Evolutionary conservation across 2,329 filamentous ascomycete species (phyloP), one percentile per base, ranked within the genome.

Genomic region (Lomentospora prolificans): DNA sequence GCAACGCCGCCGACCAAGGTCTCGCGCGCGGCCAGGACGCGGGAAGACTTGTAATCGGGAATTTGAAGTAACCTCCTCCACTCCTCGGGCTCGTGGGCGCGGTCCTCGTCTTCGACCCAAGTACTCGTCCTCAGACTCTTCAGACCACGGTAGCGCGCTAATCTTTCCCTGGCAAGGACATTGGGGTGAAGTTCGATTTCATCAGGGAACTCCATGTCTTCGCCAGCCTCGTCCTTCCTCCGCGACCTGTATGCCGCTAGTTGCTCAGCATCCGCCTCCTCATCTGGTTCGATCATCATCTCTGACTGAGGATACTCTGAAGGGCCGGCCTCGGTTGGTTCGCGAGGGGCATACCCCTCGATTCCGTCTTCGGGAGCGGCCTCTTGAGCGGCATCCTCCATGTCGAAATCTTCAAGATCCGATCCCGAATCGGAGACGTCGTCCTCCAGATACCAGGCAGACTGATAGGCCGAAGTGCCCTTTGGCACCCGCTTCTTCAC

Each of bases 301-400:
- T 96, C 94, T 1, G 90, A 96, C 65, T 94, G 87, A 1, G 91
- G 87, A 66, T 96, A 96, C 67, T 97, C 91, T 7, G 94, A 92
- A 41, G 87, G 85, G 4, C 82, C 88, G 56, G 74, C 85, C 69
- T 95, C 90, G 0, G 89, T 95, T 58, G 84, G 83, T 57, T 85
- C 81, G 5, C 78, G 81, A 55, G 74, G 80, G 52, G 79, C 80
- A 44, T 86, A 71, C 4, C 86, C 86, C 66, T 90, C 89, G 48
- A 87, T 71, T 3, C 91, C 92, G 63, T 97, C 92, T 63, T 95
- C 90, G 3, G 91, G 90, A 12, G 84, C 79, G 1, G 75, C 72
- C 12, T 79, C 77, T 55, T 71, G 70, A 30, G 81, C 80, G 1
- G 81, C 78, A 50, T 87, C 84, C 36, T 74, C 65, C 60, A 73